phyloP scores from a whole-genome alignment of 345 rosid species.

The Arabidopsis suecica region DNA sequence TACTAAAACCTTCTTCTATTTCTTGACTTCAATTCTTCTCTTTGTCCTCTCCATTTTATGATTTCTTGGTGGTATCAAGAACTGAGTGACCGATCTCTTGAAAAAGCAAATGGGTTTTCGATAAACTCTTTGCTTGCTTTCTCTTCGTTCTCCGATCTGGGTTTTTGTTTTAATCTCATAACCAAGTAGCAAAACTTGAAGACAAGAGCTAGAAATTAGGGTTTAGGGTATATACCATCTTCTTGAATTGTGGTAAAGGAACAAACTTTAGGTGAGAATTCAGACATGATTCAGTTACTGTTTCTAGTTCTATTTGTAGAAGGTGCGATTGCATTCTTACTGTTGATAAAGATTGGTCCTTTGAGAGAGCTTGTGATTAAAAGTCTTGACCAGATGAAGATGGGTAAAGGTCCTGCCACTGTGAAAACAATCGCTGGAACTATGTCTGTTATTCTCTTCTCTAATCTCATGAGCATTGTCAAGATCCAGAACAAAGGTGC shows the following conservation, averaged over 20 bases:
- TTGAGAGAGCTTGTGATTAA: conserved; percentile 89
- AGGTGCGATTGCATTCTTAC: conserved; percentile 67
- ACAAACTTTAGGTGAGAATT: conserved; percentile 10
- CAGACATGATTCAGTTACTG: conserved; percentile 82
- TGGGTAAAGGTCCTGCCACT: conserved; percentile 94
- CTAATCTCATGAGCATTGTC: conserved; percentile 79
- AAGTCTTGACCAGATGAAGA: conserved; percentile 85
- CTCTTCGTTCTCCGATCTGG: conserved; percentile 22
- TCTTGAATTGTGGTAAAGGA: conserved; percentile 35
- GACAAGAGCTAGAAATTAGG: conserved; percentile 8
- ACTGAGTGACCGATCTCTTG: not conserved
- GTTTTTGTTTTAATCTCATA: conserved; percentile 17
- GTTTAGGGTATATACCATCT: conserved; percentile 6
- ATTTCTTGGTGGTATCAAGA: conserved; percentile 34
- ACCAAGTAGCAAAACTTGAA: not conserved
- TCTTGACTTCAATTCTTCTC: conserved; percentile 18
- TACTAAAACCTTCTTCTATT: conserved; percentile 4
- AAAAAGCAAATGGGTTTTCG: conserved; percentile 23
- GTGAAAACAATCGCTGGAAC: conserved; percentile 93
- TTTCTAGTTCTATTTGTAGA: conserved; percentile 83
- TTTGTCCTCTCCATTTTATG: conserved; percentile 33
- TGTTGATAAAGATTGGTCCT: conserved; percentile 85
- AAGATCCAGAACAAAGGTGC: conserved; percentile 99
- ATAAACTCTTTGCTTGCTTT: conserved; percentile 9
- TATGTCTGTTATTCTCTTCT: conserved; percentile 81